Evolutionary conservation across 257 asterid species (phyloP).

Genomic region (Thymus quinquecostatus): DNA sequence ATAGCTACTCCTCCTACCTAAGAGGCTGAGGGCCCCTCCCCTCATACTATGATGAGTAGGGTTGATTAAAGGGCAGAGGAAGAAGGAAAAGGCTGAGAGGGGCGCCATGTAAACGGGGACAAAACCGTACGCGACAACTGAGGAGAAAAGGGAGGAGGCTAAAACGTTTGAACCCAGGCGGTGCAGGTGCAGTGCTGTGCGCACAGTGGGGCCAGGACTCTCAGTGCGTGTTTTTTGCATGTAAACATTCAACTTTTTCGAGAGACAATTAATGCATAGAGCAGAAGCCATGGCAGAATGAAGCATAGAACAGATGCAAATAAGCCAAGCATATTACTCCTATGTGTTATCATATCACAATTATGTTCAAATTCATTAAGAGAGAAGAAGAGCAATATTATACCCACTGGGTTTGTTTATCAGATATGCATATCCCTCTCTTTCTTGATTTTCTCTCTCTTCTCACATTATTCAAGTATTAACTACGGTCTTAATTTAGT

Average conservation of each 20-base stretch:
- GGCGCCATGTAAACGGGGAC: conserved; percentile 41
- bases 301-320: conserved; percentile 29
- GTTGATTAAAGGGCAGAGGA: background rate
- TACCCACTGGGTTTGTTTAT: conserved; percentile 27
- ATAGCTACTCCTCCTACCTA: background rate
- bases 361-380: background rate
- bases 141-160: conserved; percentile 35
- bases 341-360: conserved; percentile 36
- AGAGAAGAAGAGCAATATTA: background rate
- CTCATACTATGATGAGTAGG: background rate
- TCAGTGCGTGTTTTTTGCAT: conserved; percentile 36
- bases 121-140: conserved; percentile 50
- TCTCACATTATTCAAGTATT: conserved; percentile 13
- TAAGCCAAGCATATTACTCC: conserved; percentile 22
- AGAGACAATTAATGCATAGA: conserved; percentile 30
- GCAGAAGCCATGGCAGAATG: conserved; percentile 22
- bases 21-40: background rate
- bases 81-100: conserved; percentile 30
- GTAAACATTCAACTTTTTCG: conserved; percentile 30
- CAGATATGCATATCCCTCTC: conserved; percentile 4
- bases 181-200: conserved; percentile 41
- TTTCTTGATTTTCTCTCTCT: conserved; percentile 23
- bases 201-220: conserved; percentile 41
- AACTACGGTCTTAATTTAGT: background rate
- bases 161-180: conserved; percentile 22